Evolutionary conservation across 169 alveolate species (phyloP).

Genomic region (Plasmodium blacklocki): DNA sequence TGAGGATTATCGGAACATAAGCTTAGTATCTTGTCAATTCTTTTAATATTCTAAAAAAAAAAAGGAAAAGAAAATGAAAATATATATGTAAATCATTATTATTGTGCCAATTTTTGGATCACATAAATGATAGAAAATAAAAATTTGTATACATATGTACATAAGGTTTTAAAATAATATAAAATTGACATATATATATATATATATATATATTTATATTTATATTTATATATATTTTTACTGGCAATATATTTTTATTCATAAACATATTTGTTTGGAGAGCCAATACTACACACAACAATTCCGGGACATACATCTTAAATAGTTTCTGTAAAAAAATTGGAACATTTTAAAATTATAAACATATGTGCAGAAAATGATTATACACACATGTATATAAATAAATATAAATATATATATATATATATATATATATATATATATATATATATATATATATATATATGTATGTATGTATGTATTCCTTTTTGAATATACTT

Average conservation of each 20-base stretch:
- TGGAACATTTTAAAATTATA: neutral
- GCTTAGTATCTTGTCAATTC: conserved; percentile 58
- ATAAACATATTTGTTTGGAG: conserved; percentile 70
- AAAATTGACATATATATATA: neutral
- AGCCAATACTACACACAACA: conserved; percentile 45
- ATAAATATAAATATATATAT: neutral
- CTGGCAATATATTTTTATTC: conserved; percentile 43
- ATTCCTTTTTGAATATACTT: conserved; percentile 6
- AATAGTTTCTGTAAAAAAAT: conserved; percentile 31
- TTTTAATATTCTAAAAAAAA: conserved; percentile 52
- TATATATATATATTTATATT: neutral
- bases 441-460: neutral
- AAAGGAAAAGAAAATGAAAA: neutral
- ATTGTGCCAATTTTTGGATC: no score
- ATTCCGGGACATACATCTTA: conserved; percentile 69
- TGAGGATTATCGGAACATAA: conserved; percentile 68
- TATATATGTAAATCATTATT: neutral
- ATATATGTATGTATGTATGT: no score
- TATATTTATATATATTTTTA: conserved; percentile 5
- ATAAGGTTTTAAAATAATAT: neutral
- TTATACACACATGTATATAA: neutral
- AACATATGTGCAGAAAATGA: neutral
- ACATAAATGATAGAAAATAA: neutral
- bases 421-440: neutral
- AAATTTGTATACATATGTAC: neutral